A percentile compares a stretch with the other conserved stretches of the same genome.
These are phyloP conservation scores for Paecilomyces niveus DNA, from an alignment of 2,329 filamentous ascomycete genomes.

Conservation along the genomic window DNA sequence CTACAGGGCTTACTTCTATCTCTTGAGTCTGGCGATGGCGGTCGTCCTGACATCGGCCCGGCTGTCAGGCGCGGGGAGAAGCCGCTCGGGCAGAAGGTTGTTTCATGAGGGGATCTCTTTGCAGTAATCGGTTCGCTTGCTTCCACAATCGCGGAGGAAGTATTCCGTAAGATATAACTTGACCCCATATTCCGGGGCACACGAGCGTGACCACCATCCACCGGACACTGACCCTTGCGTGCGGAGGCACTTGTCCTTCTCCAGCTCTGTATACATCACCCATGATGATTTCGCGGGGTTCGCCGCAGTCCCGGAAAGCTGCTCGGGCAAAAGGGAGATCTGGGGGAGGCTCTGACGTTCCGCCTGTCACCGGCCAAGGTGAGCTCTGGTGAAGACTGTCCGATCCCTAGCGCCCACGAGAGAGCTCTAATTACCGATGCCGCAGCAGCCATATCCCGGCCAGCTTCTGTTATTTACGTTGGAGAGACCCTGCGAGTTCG, in stretches of 20 bases:
- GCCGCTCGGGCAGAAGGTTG: neutral
- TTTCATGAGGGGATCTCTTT: neutral
- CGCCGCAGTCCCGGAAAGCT: constrained; percentile 2
- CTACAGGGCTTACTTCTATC: neutral
- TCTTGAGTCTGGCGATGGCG: neutral
- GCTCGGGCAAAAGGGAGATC: constrained; percentile 23
- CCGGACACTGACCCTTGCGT: neutral
- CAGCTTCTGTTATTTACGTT: neutral
- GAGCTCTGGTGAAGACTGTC: constrained; percentile 2
- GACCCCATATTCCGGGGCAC: neutral
- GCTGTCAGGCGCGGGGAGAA: neutral
- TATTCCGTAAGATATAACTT: neutral
- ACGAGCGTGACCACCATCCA: neutral
- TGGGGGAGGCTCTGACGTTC: constrained; percentile 11
- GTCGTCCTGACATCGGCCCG: neutral
- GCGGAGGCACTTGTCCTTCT: neutral
- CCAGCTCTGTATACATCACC: neutral
- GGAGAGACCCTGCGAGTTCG: neutral
- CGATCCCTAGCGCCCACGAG: constrained; percentile 2
- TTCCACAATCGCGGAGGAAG: neutral
- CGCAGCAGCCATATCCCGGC: neutral
- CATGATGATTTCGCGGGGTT: neutral
- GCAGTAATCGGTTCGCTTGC: neutral
- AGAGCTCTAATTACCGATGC: neutral
- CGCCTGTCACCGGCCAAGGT: neutral